Percentiles rank a stretch among this genome's conserved stretches.
These are phyloP conservation scores for Phytophthora multivora DNA, from an alignment of 352 stramenopile genomes.

Conservation along the genomic window DNA sequence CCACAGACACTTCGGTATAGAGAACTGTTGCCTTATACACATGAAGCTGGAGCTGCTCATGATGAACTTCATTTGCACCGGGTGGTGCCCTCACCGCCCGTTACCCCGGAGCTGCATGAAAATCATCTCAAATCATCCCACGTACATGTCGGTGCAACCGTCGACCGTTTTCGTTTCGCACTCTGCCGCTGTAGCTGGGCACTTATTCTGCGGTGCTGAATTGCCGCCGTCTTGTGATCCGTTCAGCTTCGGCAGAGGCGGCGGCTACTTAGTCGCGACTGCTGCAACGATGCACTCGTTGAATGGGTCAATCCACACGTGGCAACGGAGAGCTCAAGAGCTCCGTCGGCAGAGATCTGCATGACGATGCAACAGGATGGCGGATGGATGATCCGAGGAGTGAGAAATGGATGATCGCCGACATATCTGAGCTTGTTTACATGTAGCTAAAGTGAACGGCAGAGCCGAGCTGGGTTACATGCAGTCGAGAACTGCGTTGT, in stretches of 20 bases:
- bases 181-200: constrained; percentile 7
- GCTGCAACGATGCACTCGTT: neutral
- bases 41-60: neutral
- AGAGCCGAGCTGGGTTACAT: neutral
- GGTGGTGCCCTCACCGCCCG: neutral
- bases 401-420: constrained; percentile 17
- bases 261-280: constrained; percentile 7
- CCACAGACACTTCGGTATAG: too few species aligned
- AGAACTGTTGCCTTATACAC: too few species aligned
- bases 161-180: constrained; percentile 13
- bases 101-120: constrained; percentile 1
- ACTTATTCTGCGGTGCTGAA: constrained; percentile 7
- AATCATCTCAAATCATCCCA: constrained; percentile 24
- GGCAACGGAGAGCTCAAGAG: neutral
- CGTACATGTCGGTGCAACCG: constrained; percentile 8
- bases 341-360: constrained; percentile 13
- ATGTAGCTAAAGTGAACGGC: neutral
- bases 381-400: constrained; percentile 8
- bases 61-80: neutral
- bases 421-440: neutral
- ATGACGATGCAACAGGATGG: constrained; percentile 8
- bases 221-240: neutral
- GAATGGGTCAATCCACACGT: neutral
- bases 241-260: constrained; percentile 17
- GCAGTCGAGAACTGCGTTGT: neutral